Evolutionary conservation across 139 green algal genomes (phyloP), one percentile per base, ranked within the genome.

Genomic region (Closterium sp.): DNA sequence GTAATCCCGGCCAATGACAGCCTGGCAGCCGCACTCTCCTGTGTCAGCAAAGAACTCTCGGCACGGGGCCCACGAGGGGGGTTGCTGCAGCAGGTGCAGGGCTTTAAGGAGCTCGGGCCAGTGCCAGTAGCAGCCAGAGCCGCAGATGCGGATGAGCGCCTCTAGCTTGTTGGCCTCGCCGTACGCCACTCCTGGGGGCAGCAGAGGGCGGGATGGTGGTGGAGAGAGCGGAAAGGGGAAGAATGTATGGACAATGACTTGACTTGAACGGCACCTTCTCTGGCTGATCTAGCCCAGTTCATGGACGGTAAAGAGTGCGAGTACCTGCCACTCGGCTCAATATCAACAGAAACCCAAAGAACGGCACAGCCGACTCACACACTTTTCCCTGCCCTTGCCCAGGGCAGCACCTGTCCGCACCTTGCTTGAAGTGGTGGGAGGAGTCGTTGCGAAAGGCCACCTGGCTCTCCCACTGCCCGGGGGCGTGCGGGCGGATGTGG

Each of bases 391-490:
- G 23, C 43, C 8, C 43, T 69, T 16, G 23, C 43, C 43, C 43
- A 69, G 43, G 43, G 43, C 23, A 25, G 43, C 43, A 69, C 21
- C 3, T 16, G 12, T 2, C 12, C 43, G 3, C 66, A 90, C 87
- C 87, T 87, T 90, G 7, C 2, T 33, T n/a, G 87, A 66, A 90
- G n/a, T 19, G 87, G n/a, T 87, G 64, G 8, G 30, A 12, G n/a
- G 87, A 86, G 34, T 86, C 36, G 66, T 85, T 90, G 23, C 87
- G 87, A 23, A 90, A 87, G 32, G 87, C 87, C 34, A 90, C 23
- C n/a, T 90, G 87, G 36, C 64, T 86, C 87, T 90, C 87, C 87
- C 87, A 86, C 31, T 66, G 34, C n/a, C 87, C 34, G 4, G 87
- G 87, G 25, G 87, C 87, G 36, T 90, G 87, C 32, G 87, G 30